Evolutionary conservation across 805 yeast genomes (phyloP), one percentile per base, ranked within the genome.

Genomic region (Metschnikowia gelsemii): DNA sequence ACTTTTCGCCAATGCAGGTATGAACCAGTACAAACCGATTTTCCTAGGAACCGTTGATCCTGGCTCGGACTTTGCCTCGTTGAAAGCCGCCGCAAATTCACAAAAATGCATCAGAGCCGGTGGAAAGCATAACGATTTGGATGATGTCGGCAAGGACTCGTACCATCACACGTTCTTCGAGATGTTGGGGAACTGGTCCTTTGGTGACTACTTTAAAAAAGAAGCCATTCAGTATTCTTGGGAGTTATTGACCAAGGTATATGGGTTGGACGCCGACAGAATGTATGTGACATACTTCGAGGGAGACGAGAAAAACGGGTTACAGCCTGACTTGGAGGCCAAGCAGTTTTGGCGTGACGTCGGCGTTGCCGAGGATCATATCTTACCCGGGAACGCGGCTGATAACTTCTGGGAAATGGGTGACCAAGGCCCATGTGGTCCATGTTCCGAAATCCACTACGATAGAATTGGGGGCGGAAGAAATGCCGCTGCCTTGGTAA

Each of bases 351-450:
- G 99, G 99, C 70, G 72, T 49, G 79, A 75, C 27, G 85, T 84
- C 30, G 99, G 99, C 55, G 95, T 91, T 42, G 76, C 82, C 24
- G 96, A 87, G 54, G 90, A 83, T 62, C 98, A 89, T 62, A 91
- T 93, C 54, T 72, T 93, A 52, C 96, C 96, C 16, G 99, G 99
- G 43, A 72, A 82, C 53, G 86, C 82, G 40, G 73, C 81, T 60
- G 99, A 93, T 64, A 93, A 93, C 70, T 93, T 93, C 68, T 93
- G 99, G 99, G 99, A 93, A 73, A 93, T 93, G 99, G 99, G 99
- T 57, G 99, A 95, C 61, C 98, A 91, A 73, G 99, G 99, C 53
- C 99, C 99, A 35, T 93, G 99, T 74, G 99, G 99, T 49, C 99
- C 99, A 38, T 95, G 99, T 71, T 85, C 96, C 18, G 99, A 93